These are phyloP conservation scores for Neopestalotiopsis sp. DNA, from an alignment of 2,329 filamentous ascomycete species.

Conservation along the genomic window DNA sequence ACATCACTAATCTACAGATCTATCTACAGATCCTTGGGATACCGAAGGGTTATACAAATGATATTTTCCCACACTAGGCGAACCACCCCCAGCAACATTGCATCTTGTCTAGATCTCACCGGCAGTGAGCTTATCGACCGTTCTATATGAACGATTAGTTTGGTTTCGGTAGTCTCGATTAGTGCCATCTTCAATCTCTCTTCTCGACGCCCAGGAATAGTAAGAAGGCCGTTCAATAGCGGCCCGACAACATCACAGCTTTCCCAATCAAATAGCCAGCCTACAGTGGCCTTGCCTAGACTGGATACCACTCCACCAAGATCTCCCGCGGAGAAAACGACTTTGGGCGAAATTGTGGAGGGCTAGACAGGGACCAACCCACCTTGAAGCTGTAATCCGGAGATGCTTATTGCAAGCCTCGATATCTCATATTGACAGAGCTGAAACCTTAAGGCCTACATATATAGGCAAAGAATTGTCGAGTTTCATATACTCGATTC, in stretches of 20 bases:
- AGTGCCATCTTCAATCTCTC: background rate
- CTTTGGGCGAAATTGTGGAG: slow-evolving; percentile 22
- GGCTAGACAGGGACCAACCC: slow-evolving; percentile 24
- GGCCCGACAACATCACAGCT: background rate
- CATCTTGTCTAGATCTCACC: background rate
- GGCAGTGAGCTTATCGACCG: background rate
- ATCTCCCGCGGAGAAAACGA: slow-evolving; percentile 31
- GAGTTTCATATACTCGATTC: background rate
- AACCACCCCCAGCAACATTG: background rate
- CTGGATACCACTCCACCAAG: slow-evolving; percentile 24
- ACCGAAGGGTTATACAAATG: too few species aligned
- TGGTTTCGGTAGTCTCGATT: background rate
- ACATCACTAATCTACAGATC: too few species aligned
- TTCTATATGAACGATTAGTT: background rate
- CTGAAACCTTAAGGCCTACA: background rate
- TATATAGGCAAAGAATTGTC: slow-evolving; percentile 21
- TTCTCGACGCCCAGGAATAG: background rate
- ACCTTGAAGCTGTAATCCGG: slow-evolving; percentile 28
- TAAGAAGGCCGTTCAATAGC: background rate
- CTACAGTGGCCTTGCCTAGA: slow-evolving; percentile 5
- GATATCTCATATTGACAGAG: background rate
- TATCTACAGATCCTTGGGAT: too few species aligned
- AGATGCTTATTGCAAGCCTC: slow-evolving; percentile 28
- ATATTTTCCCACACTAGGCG: background rate
- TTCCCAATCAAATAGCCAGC: slow-evolving; percentile 6